Percentiles rank a stretch among this genome's conserved stretches.
Evolutionary conservation across 2,329 filamentous ascomycete species (phyloP).

Genomic region (Aureobasidium uvarum): DNA sequence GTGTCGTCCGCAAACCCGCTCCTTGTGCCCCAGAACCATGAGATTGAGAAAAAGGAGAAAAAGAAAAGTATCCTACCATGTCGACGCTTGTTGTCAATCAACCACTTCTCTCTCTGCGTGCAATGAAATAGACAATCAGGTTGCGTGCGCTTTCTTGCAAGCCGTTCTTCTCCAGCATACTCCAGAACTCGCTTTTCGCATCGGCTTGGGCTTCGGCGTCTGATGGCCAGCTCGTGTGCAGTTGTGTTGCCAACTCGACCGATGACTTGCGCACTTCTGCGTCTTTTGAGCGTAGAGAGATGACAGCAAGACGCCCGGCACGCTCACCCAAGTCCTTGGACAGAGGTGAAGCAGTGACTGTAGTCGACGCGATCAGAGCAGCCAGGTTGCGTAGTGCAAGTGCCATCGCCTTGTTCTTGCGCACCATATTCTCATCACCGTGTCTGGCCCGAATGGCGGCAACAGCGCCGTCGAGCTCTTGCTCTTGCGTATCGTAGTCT

Average conservation of each 20-base stretch:
- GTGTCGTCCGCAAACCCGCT: neutral
- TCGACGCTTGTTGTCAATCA: neutral
- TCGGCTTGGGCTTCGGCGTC: conserved; percentile 38
- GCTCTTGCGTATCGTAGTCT: conserved; percentile 54
- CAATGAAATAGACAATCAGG: conserved; percentile 74
- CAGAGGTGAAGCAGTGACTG: conserved; percentile 30
- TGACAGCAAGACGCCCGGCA: conserved; percentile 33
- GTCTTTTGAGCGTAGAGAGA: conserved; percentile 33
- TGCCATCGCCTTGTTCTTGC: conserved; percentile 31
- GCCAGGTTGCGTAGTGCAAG: conserved; percentile 65
- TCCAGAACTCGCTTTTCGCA: conserved; percentile 61
- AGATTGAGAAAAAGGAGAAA: neutral
- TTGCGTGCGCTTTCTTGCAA: conserved; percentile 71
- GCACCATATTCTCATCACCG: conserved; percentile 1
- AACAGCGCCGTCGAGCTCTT: conserved; percentile 33
- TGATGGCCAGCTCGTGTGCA: conserved; percentile 58
- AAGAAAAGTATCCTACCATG: neutral
- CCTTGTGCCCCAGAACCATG: neutral
- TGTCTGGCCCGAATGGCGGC: conserved; percentile 38
- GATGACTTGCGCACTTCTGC: conserved; percentile 60
- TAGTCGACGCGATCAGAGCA: conserved; percentile 53
- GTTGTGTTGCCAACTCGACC: conserved; percentile 72
- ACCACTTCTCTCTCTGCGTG: conserved; percentile 61
- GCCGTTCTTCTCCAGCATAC: conserved; percentile 54
- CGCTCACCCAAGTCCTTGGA: conserved; percentile 17